phyloP scores from a whole-genome alignment of 1,284 basidiomycete genomes.

The Cutaneotrichosporon sp. region DNA sequence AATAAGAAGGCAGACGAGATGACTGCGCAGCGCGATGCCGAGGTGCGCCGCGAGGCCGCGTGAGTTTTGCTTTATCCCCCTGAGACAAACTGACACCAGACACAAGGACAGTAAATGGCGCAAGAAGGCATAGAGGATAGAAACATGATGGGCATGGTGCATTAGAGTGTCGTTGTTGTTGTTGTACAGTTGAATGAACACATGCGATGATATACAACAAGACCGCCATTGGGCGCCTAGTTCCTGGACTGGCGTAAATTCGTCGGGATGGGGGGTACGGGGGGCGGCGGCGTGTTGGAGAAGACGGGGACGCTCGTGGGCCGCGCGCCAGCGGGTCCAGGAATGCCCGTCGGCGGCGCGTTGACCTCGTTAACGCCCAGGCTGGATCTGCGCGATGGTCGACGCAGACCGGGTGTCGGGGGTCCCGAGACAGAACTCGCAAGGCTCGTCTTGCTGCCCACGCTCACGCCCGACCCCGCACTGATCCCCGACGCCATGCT shows the following conservation, averaged over 20 bases:
- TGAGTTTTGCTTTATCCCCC: constrained; percentile 26
- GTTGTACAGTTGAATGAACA: not conserved
- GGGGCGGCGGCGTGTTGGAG: constrained; percentile 29
- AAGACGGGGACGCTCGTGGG: constrained; percentile 31
- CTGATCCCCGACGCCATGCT: not conserved
- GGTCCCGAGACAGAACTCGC: not conserved
- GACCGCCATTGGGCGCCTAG: too few relatives aligned
- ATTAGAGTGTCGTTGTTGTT: not conserved
- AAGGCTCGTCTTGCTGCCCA: not conserved
- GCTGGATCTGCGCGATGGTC: constrained; percentile 6
- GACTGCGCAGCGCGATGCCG: constrained; percentile 58
- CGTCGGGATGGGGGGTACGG: constrained; percentile 38
- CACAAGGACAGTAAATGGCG: constrained; percentile 38
- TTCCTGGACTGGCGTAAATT: not conserved
- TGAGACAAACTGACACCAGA: constrained; percentile 17
- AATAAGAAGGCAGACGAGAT: constrained; percentile 62
- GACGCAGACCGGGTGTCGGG: not conserved
- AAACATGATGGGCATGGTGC: not conserved
- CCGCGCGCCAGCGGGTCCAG: constrained; percentile 25
- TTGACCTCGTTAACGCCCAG: constrained; percentile 13
- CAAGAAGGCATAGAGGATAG: constrained; percentile 23
- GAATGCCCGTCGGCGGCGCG: constrained; percentile 28
- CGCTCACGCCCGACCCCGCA: not conserved
- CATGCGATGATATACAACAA: not conserved
- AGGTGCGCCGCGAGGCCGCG: constrained; percentile 48